phyloP scores from a whole-genome alignment of 441 rosid genomes.

The Populus tomentosa region DNA sequence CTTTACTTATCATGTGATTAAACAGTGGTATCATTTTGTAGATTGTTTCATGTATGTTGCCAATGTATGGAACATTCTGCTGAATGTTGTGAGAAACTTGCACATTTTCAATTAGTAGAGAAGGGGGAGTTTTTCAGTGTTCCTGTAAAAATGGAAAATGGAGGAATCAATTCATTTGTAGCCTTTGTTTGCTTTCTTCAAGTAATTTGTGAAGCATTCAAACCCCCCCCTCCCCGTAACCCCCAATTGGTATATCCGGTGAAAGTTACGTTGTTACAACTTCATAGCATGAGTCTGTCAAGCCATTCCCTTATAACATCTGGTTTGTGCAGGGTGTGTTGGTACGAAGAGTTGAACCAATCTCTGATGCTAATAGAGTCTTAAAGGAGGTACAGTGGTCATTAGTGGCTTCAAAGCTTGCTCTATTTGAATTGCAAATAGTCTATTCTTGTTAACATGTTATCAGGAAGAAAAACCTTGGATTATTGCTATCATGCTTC shows the following conservation, averaged over 20 bases:
- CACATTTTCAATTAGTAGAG: neutral
- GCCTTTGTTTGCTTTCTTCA: neutral
- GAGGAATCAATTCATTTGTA: neutral
- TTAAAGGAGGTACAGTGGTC: constrained; percentile 64
- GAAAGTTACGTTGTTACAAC: neutral
- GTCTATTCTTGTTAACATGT: neutral
- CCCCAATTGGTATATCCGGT: too few relatives aligned
- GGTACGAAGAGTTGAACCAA: constrained; percentile 90
- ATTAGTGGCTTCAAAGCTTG: constrained; percentile 4
- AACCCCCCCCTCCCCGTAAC: too few relatives aligned
- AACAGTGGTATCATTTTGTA: neutral
- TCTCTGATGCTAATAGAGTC: constrained; percentile 74
- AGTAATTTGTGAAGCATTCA: too few relatives aligned
- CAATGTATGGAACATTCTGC: neutral
- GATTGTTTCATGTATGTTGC: neutral
- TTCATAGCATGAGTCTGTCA: constrained; percentile 9
- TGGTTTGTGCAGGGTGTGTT: constrained; percentile 73
- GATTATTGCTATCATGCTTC: neutral
- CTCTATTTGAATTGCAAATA: neutral
- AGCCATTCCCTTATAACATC: constrained; percentile 17
- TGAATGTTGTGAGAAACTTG: neutral
- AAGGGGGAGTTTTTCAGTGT: neutral
- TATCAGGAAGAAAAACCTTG: neutral
- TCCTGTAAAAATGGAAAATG: neutral
- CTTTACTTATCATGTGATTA: neutral